Conservation (phyloP, 305 asterid genomes). For the Withania somnifera region DNA sequence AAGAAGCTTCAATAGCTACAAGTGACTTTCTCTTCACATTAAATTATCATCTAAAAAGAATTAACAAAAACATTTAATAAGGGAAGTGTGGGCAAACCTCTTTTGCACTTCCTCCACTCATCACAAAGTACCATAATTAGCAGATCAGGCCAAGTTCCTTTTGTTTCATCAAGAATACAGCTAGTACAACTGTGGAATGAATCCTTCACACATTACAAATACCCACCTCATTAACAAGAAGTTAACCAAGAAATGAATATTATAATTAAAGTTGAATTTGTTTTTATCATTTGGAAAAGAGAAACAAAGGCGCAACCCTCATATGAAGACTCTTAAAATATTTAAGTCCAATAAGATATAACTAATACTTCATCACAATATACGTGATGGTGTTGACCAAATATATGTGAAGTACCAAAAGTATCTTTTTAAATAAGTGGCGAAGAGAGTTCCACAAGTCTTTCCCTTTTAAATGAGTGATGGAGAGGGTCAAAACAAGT, state of each 20-base stretch:
- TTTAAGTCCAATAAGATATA: background rate
- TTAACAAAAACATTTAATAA: background rate
- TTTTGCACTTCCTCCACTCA: slow-evolving; percentile 98
- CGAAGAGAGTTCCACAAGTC: background rate
- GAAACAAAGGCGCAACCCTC: background rate
- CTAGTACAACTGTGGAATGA: slow-evolving; percentile 43
- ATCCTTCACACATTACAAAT: slow-evolving; percentile 31
- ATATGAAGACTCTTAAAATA: background rate
- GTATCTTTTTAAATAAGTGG: background rate
- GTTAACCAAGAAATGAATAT: slow-evolving; percentile 7
- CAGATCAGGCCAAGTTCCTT: slow-evolving; percentile 84
- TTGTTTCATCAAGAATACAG: slow-evolving; percentile 60
- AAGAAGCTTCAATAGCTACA: slow-evolving; percentile 86
- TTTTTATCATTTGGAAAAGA: background rate
- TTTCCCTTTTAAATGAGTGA: background rate
- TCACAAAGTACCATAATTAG: slow-evolving; percentile 54
- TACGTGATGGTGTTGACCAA: background rate
- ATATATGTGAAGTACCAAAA: background rate
- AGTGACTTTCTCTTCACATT: slow-evolving; percentile 1
- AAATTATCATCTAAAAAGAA: background rate
- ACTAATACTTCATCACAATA: background rate
- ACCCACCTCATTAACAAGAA: background rate
- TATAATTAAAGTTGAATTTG: background rate
- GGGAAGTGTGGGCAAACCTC: slow-evolving; percentile 35
- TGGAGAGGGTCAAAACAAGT: background rate